A percentile compares a stretch with the other conserved stretches of the same genome.
Conservation (phyloP, 1,284 basidiomycete species). For the Sanguinoderma infundibulare region DNA sequence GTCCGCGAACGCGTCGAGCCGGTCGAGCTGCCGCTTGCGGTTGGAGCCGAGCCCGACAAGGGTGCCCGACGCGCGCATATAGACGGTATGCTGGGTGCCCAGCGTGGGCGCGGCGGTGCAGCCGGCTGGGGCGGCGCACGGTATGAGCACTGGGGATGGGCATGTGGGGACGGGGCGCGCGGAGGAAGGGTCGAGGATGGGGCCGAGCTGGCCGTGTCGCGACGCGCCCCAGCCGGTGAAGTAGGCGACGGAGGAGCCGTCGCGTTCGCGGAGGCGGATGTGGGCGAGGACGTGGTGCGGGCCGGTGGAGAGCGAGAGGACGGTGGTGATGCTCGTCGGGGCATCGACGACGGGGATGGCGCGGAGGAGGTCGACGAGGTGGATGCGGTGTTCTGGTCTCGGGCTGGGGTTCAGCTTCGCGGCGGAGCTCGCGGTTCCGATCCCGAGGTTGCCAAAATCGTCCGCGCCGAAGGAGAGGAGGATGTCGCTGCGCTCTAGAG, state of each 20-base stretch:
- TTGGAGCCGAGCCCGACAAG: conserved; percentile 67
- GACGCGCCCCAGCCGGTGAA: conserved; percentile 84
- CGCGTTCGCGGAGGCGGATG: conserved; percentile 35
- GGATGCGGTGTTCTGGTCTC: conserved; percentile 20
- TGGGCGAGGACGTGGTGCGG: conserved; percentile 72
- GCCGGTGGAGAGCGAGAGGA: conserved; percentile 61
- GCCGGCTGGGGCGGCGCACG: conserved; percentile 6
- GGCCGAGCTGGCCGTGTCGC: conserved; percentile 81
- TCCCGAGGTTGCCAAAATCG: conserved; percentile 82
- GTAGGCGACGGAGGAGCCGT: conserved; percentile 33
- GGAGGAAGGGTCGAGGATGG: conserved; percentile 22
- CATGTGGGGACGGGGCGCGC: conserved; percentile 27
- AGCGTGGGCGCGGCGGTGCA: conserved; percentile 41
- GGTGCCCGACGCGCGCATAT: conserved; percentile 54
- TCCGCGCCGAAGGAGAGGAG: conserved; percentile 83
- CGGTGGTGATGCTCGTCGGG: conserved; percentile 25
- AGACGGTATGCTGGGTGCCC: conserved; percentile 75
- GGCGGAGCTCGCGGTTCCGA: conserved; percentile 35
- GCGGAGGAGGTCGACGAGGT: conserved; percentile 42
- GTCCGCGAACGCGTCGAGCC: conserved; percentile 35
- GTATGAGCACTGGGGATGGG: conserved; percentile 44
- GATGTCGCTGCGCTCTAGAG: conserved; percentile 51
- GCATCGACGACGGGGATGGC: conserved; percentile 31
- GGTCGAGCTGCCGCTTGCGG: conserved; percentile 68
- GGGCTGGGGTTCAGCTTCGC: neutral